phyloP scores from a whole-genome alignment of 169 alveolate genomes.

The Cyclospora cayetanensis region DNA sequence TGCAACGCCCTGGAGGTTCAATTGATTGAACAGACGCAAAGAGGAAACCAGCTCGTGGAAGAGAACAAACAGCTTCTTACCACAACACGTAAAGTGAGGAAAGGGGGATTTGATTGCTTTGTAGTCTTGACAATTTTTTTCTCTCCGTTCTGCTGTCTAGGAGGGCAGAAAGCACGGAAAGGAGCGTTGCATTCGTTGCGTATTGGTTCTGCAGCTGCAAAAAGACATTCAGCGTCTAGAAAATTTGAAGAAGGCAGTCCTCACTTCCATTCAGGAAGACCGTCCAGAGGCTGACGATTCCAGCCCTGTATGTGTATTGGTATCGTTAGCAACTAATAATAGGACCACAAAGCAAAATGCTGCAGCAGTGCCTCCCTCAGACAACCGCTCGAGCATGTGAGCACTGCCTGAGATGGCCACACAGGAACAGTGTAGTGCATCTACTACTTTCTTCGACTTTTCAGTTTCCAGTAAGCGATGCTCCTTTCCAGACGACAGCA shows the following conservation, averaged over 20 bases:
- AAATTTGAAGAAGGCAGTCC: slow-evolving; percentile 84
- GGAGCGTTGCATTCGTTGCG: too few relatives aligned
- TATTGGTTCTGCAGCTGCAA: slow-evolving; percentile 75
- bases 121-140: too few relatives aligned
- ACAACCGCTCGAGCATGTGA: too few relatives aligned
- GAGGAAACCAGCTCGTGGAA: slow-evolving; percentile 86
- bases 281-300: slow-evolving; percentile 74
- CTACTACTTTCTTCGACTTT: too few relatives aligned
- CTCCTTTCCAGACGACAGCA: slow-evolving; percentile 34
- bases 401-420: too few relatives aligned
- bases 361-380: too few relatives aligned
- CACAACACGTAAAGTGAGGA: slow-evolving; percentile 80
- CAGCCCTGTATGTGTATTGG: slow-evolving; percentile 4
- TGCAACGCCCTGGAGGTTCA: slow-evolving; percentile 86
- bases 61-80: slow-evolving; percentile 85
- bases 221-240: slow-evolving; percentile 86
- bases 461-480: slow-evolving; percentile 21
- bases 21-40: slow-evolving; percentile 84
- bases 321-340: too few relatives aligned
- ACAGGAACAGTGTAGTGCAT: too few relatives aligned
- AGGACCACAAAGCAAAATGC: too few relatives aligned
- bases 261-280: slow-evolving; percentile 87
- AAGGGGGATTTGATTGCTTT: too few relatives aligned
- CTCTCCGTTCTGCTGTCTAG: too few relatives aligned
- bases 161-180: too few relatives aligned